A percentile compares a stretch with the other conserved stretches of the same genome.
Conservation (phyloP, 2,329 filamentous ascomycete species). For the Zymoseptoria pseudotritici region DNA sequence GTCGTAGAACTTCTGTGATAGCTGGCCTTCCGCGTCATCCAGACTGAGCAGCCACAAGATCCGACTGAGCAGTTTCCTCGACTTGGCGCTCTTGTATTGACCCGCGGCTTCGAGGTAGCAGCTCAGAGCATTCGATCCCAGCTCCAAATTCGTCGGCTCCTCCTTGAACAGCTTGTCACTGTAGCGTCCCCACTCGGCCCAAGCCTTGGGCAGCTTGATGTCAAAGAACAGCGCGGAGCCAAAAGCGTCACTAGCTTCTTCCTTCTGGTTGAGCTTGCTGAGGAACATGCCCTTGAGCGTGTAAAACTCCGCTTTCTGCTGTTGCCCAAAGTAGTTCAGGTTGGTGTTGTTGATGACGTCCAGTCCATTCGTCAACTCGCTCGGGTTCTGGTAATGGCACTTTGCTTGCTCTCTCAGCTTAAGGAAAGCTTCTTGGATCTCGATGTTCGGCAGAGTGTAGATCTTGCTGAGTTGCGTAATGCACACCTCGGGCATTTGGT, state of each 20-base stretch:
- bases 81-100: slow-evolving; percentile 95
- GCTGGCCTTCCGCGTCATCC: slow-evolving; percentile 76
- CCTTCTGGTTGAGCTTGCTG: slow-evolving; percentile 82
- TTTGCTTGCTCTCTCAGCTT: slow-evolving; percentile 98
- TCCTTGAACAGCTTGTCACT: slow-evolving; percentile 95
- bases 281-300: slow-evolving; percentile 99
- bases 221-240: slow-evolving; percentile 95
- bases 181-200: slow-evolving; percentile 99
- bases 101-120: slow-evolving; percentile 95
- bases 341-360: slow-evolving; percentile 99
- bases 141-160: slow-evolving; percentile 70
- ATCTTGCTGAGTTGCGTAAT: slow-evolving; percentile 95
- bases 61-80: slow-evolving; percentile 82
- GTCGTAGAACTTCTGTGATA: slow-evolving; percentile 82
- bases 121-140: slow-evolving; percentile 84
- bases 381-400: slow-evolving; percentile 93
- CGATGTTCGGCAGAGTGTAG: slow-evolving; percentile 97
- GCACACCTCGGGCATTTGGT: slow-evolving; percentile 92
- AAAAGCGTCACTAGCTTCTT: slow-evolving; percentile 88
- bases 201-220: slow-evolving; percentile 89
- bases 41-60: slow-evolving; percentile 94
- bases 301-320: slow-evolving; percentile 98
- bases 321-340: slow-evolving; percentile 90
- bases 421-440: slow-evolving; percentile 97
- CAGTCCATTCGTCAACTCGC: slow-evolving; percentile 82